These are phyloP conservation scores for Tolypocladium paradoxum DNA, from an alignment of 2,329 filamentous ascomycete species.

Conservation along the genomic window DNA sequence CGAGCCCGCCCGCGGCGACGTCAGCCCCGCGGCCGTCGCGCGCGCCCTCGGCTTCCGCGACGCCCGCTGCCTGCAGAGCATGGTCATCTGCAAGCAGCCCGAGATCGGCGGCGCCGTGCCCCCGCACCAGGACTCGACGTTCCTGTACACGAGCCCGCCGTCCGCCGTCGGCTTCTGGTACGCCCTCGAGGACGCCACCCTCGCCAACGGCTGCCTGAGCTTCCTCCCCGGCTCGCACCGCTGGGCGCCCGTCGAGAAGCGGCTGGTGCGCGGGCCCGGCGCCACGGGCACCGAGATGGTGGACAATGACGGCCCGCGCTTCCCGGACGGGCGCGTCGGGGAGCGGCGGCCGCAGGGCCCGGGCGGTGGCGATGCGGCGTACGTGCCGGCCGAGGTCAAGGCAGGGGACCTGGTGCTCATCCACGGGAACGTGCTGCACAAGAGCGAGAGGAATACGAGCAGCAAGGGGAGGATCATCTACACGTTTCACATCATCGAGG, in stretches of 20 bases:
- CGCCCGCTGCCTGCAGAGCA: slow-evolving; percentile 75
- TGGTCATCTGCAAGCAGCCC: slow-evolving; percentile 98
- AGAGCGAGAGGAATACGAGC: slow-evolving; percentile 88
- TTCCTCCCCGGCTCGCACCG: slow-evolving; percentile 77
- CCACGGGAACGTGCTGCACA: slow-evolving; percentile 90
- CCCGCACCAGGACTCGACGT: slow-evolving; percentile 85
- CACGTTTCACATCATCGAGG: slow-evolving; percentile 95
- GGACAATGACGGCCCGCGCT: slow-evolving; percentile 53
- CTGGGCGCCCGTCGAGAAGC: slow-evolving; percentile 56
- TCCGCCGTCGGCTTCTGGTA: slow-evolving; percentile 96
- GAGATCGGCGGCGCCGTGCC: slow-evolving; percentile 89
- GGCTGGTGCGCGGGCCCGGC: slow-evolving; percentile 59
- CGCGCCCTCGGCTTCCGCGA: slow-evolving; percentile 62
- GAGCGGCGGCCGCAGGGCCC: slow-evolving; percentile 24
- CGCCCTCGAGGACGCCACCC: slow-evolving; percentile 82
- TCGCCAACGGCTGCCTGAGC: slow-evolving; percentile 77
- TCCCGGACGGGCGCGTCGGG: slow-evolving; percentile 41
- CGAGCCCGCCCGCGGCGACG: slow-evolving; percentile 17
- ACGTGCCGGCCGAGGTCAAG: slow-evolving; percentile 77
- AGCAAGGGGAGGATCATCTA: slow-evolving; percentile 86
- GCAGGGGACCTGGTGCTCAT: slow-evolving; percentile 86
- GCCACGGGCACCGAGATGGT: slow-evolving; percentile 57
- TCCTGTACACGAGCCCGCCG: slow-evolving; percentile 81
- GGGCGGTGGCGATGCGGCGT: slow-evolving; percentile 35
- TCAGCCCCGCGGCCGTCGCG: slow-evolving; percentile 52